Conservation (phyloP, 805 yeast genomes). For the Candida nemodendra region DNA sequence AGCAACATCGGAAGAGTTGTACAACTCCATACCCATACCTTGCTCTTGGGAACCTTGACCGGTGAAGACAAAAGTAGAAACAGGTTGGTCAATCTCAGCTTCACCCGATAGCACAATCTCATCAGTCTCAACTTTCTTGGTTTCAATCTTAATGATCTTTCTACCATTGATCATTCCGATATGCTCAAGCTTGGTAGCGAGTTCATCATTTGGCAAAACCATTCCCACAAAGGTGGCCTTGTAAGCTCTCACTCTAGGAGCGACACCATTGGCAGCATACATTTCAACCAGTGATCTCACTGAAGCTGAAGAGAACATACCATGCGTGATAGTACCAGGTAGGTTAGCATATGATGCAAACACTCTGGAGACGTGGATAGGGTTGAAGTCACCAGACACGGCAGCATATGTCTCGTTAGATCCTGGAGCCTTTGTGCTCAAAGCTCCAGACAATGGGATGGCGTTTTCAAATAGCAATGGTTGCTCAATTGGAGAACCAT, state of each 20-base stretch:
- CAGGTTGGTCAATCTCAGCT: slow-evolving; percentile 99
- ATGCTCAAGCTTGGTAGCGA: slow-evolving; percentile 87
- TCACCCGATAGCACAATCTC: slow-evolving; percentile 82
- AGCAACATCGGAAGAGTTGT: slow-evolving; percentile 87
- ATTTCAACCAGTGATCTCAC: slow-evolving; percentile 94
- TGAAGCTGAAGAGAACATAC: slow-evolving; percentile 97
- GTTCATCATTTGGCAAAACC: slow-evolving; percentile 94
- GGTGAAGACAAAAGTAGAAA: slow-evolving; percentile 93
- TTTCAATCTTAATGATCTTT: slow-evolving; percentile 90
- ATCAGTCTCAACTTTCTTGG: slow-evolving; percentile 78
- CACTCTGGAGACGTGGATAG: slow-evolving; percentile 94
- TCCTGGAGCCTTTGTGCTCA: slow-evolving; percentile 81
- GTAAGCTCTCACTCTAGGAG: slow-evolving; percentile 93
- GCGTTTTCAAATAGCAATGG: slow-evolving; percentile 86
- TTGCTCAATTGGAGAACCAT: slow-evolving; percentile 92
- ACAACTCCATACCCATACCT: slow-evolving; percentile 99
- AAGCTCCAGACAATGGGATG: slow-evolving; percentile 73
- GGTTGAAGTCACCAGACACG: slow-evolving; percentile 98
- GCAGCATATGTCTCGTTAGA: slow-evolving; percentile 95
- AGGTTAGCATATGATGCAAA: slow-evolving; percentile 90
- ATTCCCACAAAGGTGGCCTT: slow-evolving; percentile 88
- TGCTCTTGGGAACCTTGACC: slow-evolving; percentile 99
- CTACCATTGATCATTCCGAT: slow-evolving; percentile 99
- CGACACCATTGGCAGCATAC: slow-evolving; percentile 97
- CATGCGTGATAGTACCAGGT: slow-evolving; percentile 98